Evolutionary conservation across 768 basidiomycete genomes (phyloP).

Genomic region (Hirschioporus abietinus): DNA sequence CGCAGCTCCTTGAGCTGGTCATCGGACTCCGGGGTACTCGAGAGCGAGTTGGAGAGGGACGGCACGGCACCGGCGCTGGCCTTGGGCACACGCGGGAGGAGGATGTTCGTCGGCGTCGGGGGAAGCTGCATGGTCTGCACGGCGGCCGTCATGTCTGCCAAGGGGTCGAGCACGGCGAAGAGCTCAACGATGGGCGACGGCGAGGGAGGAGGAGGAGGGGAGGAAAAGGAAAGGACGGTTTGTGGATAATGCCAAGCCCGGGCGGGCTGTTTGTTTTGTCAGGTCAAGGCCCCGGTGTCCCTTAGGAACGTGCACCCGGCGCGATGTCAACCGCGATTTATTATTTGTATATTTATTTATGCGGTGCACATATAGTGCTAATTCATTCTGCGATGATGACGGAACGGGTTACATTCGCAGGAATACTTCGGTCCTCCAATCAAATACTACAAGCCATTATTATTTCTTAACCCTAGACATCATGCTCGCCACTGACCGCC

Average conservation of each 20-base stretch:
- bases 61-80: neutral
- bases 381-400: neutral
- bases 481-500: neutral
- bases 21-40: neutral
- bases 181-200: neutral
- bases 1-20: neutral
- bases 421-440: neutral
- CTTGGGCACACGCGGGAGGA: neutral
- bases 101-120: neutral
- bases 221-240: neutral
- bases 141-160: neutral
- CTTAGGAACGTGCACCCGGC: neutral
- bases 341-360: neutral
- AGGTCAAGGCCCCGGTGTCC: neutral
- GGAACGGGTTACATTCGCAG: neutral
- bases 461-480: neutral
- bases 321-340: neutral
- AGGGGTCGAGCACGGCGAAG: neutral
- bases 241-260: neutral
- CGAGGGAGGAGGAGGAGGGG: neutral
- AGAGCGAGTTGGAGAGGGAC: neutral
- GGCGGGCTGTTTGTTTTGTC: neutral
- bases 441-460: neutral
- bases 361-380: too few species aligned
- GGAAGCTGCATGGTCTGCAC: neutral